Base-by-base conservation (phyloP, 768 basidiomycete genomes). In the Mycena galericulata region DNA sequence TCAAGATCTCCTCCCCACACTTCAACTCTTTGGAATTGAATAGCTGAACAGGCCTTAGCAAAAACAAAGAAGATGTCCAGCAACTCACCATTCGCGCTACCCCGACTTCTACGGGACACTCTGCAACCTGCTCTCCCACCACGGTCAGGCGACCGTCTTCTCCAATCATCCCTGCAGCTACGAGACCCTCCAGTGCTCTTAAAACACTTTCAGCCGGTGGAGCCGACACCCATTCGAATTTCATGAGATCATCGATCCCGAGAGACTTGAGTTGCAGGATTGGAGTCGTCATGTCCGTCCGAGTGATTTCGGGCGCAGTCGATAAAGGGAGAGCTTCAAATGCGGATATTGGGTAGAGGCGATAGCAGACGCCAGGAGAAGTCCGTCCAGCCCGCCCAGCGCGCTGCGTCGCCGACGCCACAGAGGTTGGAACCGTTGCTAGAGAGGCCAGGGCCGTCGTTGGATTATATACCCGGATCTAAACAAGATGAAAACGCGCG, bases 321-420 rank as follows among this genome's bases (percentile, higher is more conserved):
- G 89, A 89, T 4, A 82, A 80, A 1, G 91, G 84, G 65, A 99
- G 86, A 0, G 84, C 78, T 7, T 87, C 79, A 56, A 93, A 87
- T 15, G 82, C 82, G 1, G 88, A 82, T 55, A 87, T 80, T 0
- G 96, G 86, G 80, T 97, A 99, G 17, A 99, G 86, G 36, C 98
- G 89, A 76, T 97, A 98, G 76, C 96, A 98, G 70, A 97, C 85
- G 2, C 98, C 98, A 5, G 95, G 85, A 1, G 96, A 91, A 0
- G 97, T 98, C 50, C 98, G 90, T 27, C 98, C 98, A 10, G 98
- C 97, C 60, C 98, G 90, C 30, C 98, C 98, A 17, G 97, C 93
- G 40, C 98, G 88, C 79, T 99, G 98, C 1, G 89, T 93, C 2
- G 96, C 94, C 10, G 96, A 98, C 8, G 97, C 95, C 60, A 88